These are phyloP conservation scores for Agrocybe praecox DNA, from an alignment of 768 basidiomycete genomes.

Conservation along the genomic window DNA sequence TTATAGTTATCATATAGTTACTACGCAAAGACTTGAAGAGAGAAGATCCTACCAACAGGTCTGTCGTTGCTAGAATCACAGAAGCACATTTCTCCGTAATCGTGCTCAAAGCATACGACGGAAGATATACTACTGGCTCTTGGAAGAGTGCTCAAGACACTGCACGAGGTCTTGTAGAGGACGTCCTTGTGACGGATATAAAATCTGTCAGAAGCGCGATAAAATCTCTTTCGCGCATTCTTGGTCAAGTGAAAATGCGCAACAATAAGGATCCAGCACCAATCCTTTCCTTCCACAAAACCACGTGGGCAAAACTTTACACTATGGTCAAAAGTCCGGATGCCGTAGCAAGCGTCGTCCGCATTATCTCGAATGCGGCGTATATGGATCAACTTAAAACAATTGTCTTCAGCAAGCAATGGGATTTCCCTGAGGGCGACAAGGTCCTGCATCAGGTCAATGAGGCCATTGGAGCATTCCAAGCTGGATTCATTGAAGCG, in stretches of 20 bases:
- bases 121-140: conserved; percentile 29
- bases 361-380: conserved; percentile 57
- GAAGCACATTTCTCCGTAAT: conserved; percentile 40
- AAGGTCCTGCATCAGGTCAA: conserved; percentile 61
- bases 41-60: conserved; percentile 18
- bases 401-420: conserved; percentile 47
- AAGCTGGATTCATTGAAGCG: conserved; percentile 62
- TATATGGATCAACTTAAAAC: conserved; percentile 67
- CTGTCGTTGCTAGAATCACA: conserved; percentile 30
- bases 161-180: conserved; percentile 37
- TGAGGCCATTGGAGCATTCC: conserved; percentile 53
- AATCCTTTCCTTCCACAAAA: conserved; percentile 46
- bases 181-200: conserved; percentile 33
- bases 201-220: conserved; percentile 29
- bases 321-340: conserved; percentile 53
- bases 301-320: conserved; percentile 74
- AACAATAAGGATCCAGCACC: conserved; percentile 26
- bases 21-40: conserved; percentile 31
- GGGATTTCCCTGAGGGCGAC: conserved; percentile 24
- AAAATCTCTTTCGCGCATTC: conserved; percentile 30
- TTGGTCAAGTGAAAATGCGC: conserved; percentile 24
- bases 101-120: conserved; percentile 38
- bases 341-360: conserved; percentile 60
- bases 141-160: conserved; percentile 37
- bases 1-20: conserved; percentile 24